Conservation (phyloP, 495 filamentous ascomycete genomes). For the Aspergillus diversus region DNA sequence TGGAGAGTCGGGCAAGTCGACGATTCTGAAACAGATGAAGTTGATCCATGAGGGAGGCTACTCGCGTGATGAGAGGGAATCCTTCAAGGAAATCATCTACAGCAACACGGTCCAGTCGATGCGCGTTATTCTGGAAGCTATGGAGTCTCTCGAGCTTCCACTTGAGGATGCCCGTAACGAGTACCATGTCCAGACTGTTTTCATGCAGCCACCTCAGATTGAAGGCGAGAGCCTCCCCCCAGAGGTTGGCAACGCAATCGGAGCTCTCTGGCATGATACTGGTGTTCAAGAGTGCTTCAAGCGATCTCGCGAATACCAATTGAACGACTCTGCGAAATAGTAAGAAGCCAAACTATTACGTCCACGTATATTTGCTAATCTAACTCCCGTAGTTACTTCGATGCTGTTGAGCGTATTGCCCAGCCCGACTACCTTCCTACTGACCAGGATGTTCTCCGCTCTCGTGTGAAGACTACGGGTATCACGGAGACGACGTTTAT, state of each 20-base stretch:
- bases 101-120: constrained; percentile 96
- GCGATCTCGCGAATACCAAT: constrained; percentile 92
- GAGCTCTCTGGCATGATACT: constrained; percentile 89
- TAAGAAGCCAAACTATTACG: constrained; percentile 52
- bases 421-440: constrained; percentile 93
- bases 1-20: constrained; percentile 99
- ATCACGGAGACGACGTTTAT: constrained; percentile 99
- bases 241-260: constrained; percentile 92
- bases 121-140: constrained; percentile 94
- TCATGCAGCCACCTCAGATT: constrained; percentile 94
- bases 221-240: constrained; percentile 93
- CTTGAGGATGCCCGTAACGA: constrained; percentile 85
- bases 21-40: constrained; percentile 99
- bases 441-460: constrained; percentile 96
- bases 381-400: constrained; percentile 78
- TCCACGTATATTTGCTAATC: constrained; percentile 12
- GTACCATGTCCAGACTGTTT: constrained; percentile 94
- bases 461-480: constrained; percentile 98
- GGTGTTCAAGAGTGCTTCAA: constrained; percentile 96
- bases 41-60: constrained; percentile 62
- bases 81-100: constrained; percentile 94
- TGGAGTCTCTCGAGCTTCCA: constrained; percentile 90
- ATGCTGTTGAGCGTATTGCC: constrained; percentile 90
- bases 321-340: constrained; percentile 99
- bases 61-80: constrained; percentile 60